Base-by-base conservation (phyloP, 2,329 filamentous ascomycete genomes). In the Pseudogymnoascus sp. region DNA sequence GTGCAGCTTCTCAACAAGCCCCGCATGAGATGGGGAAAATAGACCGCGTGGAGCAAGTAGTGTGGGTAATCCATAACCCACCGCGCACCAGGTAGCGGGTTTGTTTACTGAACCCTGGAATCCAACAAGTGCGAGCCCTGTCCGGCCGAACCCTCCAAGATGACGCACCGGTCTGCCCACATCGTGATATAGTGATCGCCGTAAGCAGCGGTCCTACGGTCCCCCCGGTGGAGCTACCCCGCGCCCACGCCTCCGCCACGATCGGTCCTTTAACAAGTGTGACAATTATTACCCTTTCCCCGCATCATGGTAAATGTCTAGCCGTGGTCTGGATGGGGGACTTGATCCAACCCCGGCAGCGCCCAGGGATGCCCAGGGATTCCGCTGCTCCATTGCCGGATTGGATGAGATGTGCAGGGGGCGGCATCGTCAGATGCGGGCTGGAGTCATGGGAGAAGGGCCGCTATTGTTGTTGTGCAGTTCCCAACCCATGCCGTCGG, bases 101-200 rank as follows among this genome's bases (percentile, higher is more conserved):
- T 56, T 56, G 46, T 56, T 56, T 56, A 56, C n/a, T 56, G 28
- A 56, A 56, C 46, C 46, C 46, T 56, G 25, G 25, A 56, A 12
- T 8, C 2, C 25, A 5, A 12, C 46, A 56, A 18, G 46, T 18
- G 25, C 46, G 28, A 18, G 46, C 25, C 46, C n/a, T 31, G 46
- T 34, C 28, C 46, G 28, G 46, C 8, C 46, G n/a, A 56, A 31
- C 42, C 25, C 46, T 56, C 46, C 5, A 18, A 8, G n/a, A 56
- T 56, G 46, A 56, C 46, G 46, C 25, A 56, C n/a, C 25, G 11
- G 8, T 18, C 28, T 56, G 46, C 46, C n/a, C 25, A 56, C 46
- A 56, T 56, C n/a, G 25, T 28, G 46, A 56, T 56, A 34, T 56
- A 34, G 46, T 56, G 46, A 56, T 56, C 46, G 46, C 46, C 46